These are phyloP conservation scores for Diaporthe vexans DNA, from an alignment of 2,329 filamentous ascomycete genomes.

Conservation along the genomic window DNA sequence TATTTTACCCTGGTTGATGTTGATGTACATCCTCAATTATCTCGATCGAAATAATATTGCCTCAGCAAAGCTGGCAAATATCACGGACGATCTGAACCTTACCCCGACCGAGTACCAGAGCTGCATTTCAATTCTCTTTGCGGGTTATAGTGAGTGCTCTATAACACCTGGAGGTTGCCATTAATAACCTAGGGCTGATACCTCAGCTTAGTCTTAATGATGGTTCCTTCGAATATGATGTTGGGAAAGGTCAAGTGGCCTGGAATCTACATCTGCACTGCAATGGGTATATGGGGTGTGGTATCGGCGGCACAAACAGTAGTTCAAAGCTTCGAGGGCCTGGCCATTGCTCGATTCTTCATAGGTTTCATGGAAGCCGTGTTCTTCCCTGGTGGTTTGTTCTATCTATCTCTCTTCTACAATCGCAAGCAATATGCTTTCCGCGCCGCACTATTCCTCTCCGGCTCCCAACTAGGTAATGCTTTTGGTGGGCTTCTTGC, in stretches of 20 bases:
- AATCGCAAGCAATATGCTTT: constrained; percentile 54
- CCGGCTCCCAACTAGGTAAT: constrained; percentile 50
- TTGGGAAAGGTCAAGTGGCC: constrained; percentile 56
- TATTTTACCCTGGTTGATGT: background rate
- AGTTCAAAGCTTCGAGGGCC: constrained; percentile 60
- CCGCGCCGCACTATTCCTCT: constrained; percentile 52
- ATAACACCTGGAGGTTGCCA: too few relatives aligned
- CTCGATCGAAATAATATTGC: constrained; percentile 15
- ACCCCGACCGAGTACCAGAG: background rate
- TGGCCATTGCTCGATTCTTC: constrained; percentile 62
- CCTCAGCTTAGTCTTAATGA: constrained; percentile 45
- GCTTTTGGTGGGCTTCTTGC: constrained; percentile 55
- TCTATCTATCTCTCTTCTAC: constrained; percentile 57
- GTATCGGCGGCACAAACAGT: constrained; percentile 64
- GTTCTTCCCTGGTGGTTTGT: constrained; percentile 63
- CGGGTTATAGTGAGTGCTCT: constrained; percentile 2
- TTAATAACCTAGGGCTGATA: background rate
- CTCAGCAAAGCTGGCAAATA: background rate
- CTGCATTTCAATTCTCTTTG: constrained; percentile 16
- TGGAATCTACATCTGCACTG: constrained; percentile 63
- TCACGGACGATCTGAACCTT: background rate
- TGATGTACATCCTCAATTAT: constrained; percentile 12
- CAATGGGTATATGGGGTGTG: constrained; percentile 64
- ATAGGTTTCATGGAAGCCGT: constrained; percentile 69
- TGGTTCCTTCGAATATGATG: constrained; percentile 55